These are phyloP conservation scores for Nemophila menziesii DNA, from an alignment of 257 asterid genomes.

Conservation along the genomic window DNA sequence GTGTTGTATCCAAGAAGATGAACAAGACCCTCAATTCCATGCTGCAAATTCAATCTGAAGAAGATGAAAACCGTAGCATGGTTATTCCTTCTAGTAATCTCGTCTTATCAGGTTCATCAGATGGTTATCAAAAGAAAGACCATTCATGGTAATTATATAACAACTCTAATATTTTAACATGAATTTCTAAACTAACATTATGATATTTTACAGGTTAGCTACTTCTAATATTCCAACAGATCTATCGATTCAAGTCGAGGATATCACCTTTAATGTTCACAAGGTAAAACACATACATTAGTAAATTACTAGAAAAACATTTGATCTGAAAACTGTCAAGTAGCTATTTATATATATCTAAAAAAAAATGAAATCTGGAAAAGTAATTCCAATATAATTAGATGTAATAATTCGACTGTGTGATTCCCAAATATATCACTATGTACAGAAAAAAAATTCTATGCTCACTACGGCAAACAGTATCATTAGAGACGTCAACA, in stretches of 20 bases:
- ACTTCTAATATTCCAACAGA: slow-evolving; percentile 64
- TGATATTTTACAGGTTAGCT: slow-evolving; percentile 42
- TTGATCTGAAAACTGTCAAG: background rate
- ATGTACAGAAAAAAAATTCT: too few relatives aligned
- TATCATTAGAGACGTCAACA: too few relatives aligned
- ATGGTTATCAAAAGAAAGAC: slow-evolving; percentile 54
- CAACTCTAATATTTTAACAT: background rate
- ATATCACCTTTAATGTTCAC: slow-evolving; percentile 61
- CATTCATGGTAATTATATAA: slow-evolving; percentile 51
- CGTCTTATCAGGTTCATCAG: slow-evolving; percentile 22
- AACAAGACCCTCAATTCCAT: slow-evolving; percentile 16
- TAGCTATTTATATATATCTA: too few relatives aligned
- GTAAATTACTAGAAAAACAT: background rate
- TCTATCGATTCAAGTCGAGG: slow-evolving; percentile 61
- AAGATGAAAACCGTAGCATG: slow-evolving; percentile 17
- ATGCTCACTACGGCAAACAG: too few relatives aligned
- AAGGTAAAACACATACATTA: slow-evolving; percentile 33
- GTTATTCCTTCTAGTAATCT: slow-evolving; percentile 28
- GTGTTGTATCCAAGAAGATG: slow-evolving; percentile 11
- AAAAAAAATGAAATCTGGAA: background rate
- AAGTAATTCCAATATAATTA: background rate
- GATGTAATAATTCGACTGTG: background rate
- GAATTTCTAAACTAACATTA: slow-evolving; percentile 1
- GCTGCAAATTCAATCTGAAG: slow-evolving; percentile 19
- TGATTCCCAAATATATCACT: background rate